These are phyloP conservation scores for Cylindrotheca fusiformis DNA, from an alignment of 108 stramenopile genomes.

Conservation along the genomic window DNA sequence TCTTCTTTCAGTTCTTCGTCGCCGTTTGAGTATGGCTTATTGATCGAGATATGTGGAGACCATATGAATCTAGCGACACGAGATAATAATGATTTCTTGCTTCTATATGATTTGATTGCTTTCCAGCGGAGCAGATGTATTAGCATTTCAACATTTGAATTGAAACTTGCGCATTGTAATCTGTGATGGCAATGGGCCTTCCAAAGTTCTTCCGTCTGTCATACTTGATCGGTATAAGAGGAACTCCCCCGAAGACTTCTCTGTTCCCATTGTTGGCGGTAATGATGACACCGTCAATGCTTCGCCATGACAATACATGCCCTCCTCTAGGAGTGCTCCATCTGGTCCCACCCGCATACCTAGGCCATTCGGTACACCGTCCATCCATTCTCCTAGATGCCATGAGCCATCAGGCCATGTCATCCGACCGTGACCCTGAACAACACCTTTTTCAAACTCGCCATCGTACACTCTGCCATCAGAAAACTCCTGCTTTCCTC, in stretches of 20 bases:
- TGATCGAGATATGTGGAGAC: too few relatives aligned
- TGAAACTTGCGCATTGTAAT: slow-evolving; percentile 1
- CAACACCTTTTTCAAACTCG: slow-evolving; percentile 11
- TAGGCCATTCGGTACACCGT: slow-evolving; percentile 12
- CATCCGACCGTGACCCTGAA: slow-evolving; percentile 18
- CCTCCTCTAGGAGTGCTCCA: slow-evolving; percentile 20
- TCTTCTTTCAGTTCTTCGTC: too few relatives aligned
- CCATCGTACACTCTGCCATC: slow-evolving; percentile 20
- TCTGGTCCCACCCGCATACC: slow-evolving; percentile 4
- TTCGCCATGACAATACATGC: slow-evolving; percentile 19
- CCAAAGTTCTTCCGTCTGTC: slow-evolving; percentile 12
- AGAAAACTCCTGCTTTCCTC: slow-evolving; percentile 15
- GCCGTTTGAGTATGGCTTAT: too few relatives aligned
- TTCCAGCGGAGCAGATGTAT: not conserved
- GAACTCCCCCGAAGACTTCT: slow-evolving; percentile 5
- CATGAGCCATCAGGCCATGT: slow-evolving; percentile 12
- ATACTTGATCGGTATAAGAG: slow-evolving; percentile 2
- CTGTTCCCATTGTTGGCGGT: not conserved
- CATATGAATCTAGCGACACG: too few relatives aligned
- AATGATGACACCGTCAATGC: slow-evolving; percentile 6
- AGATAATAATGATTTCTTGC: too few relatives aligned
- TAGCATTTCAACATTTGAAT: slow-evolving; percentile 2
- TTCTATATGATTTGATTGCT: too few relatives aligned
- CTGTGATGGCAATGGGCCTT: slow-evolving; percentile 6
- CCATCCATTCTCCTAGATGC: slow-evolving; percentile 15